Evolutionary conservation across 352 stramenopile species (phyloP).

Genomic region (Globisporangium cederbergense): DNA sequence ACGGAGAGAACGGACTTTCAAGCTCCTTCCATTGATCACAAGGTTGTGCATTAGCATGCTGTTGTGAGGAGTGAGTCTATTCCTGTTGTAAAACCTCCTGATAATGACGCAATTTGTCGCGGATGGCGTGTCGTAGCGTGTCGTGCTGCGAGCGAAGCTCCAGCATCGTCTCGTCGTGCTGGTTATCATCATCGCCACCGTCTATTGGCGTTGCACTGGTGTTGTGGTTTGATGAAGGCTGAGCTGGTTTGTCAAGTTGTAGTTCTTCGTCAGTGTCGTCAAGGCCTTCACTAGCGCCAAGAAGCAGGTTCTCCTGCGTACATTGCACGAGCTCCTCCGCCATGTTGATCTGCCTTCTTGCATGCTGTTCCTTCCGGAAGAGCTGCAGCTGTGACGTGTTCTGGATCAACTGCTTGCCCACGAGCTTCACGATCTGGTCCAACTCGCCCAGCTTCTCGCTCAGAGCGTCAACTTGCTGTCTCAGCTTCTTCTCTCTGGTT

Average conservation of each 20-base stretch:
- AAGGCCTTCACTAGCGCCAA: not conserved
- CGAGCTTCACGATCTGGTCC: slow-evolving; percentile 60
- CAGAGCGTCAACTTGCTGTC: slow-evolving; percentile 25
- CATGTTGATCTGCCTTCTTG: slow-evolving; percentile 15
- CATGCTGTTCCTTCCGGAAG: slow-evolving; percentile 39
- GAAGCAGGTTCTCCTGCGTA: slow-evolving; percentile 2
- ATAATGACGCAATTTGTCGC: slow-evolving; percentile 37
- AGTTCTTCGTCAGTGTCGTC: not conserved
- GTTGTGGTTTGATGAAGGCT: not conserved
- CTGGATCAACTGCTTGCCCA: slow-evolving; percentile 61
- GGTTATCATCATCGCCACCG: slow-evolving; percentile 6
- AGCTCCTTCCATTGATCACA: slow-evolving; percentile 15
- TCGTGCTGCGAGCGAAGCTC: slow-evolving; percentile 32
- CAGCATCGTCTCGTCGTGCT: slow-evolving; percentile 7
- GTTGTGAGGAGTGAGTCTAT: slow-evolving; percentile 4
- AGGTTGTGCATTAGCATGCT: not conserved
- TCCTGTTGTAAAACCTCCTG: slow-evolving; percentile 22
- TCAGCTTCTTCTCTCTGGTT: slow-evolving; percentile 20
- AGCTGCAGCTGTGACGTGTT: slow-evolving; percentile 63
- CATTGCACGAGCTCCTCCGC: slow-evolving; percentile 11
- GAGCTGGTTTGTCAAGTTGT: not conserved
- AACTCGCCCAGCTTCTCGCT: slow-evolving; percentile 45
- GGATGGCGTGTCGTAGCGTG: slow-evolving; percentile 30
- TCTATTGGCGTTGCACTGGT: not conserved
- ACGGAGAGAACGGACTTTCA: slow-evolving; percentile 14